These are phyloP conservation scores for Lycium barbarum DNA, from an alignment of 257 asterid species.

Conservation along the genomic window DNA sequence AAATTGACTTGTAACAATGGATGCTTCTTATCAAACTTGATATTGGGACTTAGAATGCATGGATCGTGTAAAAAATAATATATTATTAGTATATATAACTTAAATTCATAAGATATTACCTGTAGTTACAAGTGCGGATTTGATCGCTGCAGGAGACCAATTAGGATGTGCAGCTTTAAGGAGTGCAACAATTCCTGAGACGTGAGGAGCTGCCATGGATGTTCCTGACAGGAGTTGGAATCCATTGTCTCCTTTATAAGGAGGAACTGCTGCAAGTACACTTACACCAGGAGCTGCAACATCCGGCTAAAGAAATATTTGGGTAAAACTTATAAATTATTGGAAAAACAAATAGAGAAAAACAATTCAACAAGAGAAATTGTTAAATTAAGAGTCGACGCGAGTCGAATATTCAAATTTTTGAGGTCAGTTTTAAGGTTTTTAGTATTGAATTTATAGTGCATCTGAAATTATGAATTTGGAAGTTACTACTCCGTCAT, in stretches of 20 bases:
- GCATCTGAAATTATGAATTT: neutral
- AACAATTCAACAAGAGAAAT: neutral
- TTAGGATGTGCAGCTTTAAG: conserved; percentile 39
- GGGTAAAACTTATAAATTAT: neutral
- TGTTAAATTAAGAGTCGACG: neutral
- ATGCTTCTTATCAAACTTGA: neutral
- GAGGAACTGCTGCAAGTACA: neutral
- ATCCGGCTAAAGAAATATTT: neutral
- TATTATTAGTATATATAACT: neutral
- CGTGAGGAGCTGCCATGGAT: conserved; percentile 56
- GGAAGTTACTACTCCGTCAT: neutral
- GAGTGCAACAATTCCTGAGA: conserved; percentile 54
- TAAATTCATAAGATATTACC: neutral
- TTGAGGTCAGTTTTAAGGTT: neutral
- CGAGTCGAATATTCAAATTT: too few relatives aligned
- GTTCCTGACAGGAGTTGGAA: conserved; percentile 36
- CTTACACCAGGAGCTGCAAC: neutral
- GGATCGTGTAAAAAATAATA: neutral
- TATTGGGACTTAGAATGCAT: too few relatives aligned
- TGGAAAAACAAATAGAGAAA: neutral
- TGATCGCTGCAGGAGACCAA: conserved; percentile 55
- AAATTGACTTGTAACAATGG: neutral
- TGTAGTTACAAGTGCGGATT: neutral
- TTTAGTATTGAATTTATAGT: neutral
- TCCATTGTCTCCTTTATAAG: neutral